Conservation (phyloP, 164 flowering plant species). For the Nymphaea thermarum region DNA sequence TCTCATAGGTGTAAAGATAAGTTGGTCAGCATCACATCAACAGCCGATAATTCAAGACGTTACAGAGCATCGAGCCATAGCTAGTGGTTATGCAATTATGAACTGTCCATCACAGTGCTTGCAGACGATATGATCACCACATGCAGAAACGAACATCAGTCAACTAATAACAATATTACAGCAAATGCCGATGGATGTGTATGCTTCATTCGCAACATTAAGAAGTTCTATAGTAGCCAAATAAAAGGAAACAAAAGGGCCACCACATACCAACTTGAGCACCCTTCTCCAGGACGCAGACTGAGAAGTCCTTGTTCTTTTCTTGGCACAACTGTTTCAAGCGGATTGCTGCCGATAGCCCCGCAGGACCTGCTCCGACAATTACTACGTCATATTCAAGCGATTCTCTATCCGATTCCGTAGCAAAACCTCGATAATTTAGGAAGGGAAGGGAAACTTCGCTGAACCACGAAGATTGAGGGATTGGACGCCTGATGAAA, state of each 20-base stretch:
- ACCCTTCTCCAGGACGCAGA: slow-evolving; percentile 93
- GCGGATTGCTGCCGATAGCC: slow-evolving; percentile 80
- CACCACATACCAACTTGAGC: slow-evolving; percentile 70
- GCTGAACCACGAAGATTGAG: not conserved
- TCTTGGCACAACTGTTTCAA: slow-evolving; percentile 79
- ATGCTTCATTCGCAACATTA: no score
- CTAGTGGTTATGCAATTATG: no score
- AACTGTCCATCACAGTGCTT: no score
- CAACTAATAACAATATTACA: no score
- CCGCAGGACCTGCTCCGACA: slow-evolving; percentile 97
- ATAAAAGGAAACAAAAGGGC: not conserved
- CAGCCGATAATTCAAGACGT: no score
- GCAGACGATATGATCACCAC: no score
- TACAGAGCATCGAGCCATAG: no score
- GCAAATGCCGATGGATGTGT: no score
- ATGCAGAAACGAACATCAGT: no score
- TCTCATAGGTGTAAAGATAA: no score
- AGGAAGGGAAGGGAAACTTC: slow-evolving; percentile 4
- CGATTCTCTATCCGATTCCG: slow-evolving; percentile 42
- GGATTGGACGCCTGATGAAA: not conserved
- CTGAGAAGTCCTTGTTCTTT: slow-evolving; percentile 60
- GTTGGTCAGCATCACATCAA: no score
- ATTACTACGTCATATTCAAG: slow-evolving; percentile 79
- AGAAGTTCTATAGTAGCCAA: not conserved
- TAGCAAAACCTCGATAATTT: slow-evolving; percentile 30